Base-by-base conservation (phyloP, 148 eudicot species). In the Rhododendron mucronatum region DNA sequence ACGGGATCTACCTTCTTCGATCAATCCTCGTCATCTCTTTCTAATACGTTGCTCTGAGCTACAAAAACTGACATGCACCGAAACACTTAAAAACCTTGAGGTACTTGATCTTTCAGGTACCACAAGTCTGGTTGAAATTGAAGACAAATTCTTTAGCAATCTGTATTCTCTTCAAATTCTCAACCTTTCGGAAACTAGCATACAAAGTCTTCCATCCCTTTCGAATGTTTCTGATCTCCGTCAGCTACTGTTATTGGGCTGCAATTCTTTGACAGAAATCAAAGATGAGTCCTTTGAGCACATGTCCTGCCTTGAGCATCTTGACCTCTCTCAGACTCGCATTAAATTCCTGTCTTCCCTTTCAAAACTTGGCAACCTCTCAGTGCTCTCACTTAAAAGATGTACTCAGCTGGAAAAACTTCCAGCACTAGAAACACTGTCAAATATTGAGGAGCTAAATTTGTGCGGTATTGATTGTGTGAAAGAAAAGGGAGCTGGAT, bases 391-490 rank as follows among this genome's bases (percentile, higher is more conserved):
- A 21, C 88, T 90, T 44, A 67, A 80, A 83, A 23, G 83, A 1
- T 89, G 89, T 76, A 41, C 39, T 3, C 2, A 82, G 0, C 21
- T 90, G 86, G 35, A 47, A 11, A 26, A 21, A 3, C 39, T 84
- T 80, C 57, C 86, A 61, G 41, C 23, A 14, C 9, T 87, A 26
- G 83, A n/a, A 55, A 41, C 74, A n/a, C 79, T 89, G 5, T 23
- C 80, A 23, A 80, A 81, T 37, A 89, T 90, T 12, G 87, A 83
- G 84, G 89, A 90, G 69, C 86, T 90, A 57, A 76, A 87, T 51
- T 78, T 90, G 37, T 55, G 78, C 26, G 88, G 91, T 65, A 44
- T 87, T 37, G 44, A 3, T 5, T 47, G 53, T 0, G 44, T 83
- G 44, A 18, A 16, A 30, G 71, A 84, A 5, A 57, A 37, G 16